Percentiles rank a stretch among this genome's conserved stretches.
These are phyloP conservation scores for Pichia cabralensis DNA, from an alignment of 805 yeast species.

Conservation along the genomic window DNA sequence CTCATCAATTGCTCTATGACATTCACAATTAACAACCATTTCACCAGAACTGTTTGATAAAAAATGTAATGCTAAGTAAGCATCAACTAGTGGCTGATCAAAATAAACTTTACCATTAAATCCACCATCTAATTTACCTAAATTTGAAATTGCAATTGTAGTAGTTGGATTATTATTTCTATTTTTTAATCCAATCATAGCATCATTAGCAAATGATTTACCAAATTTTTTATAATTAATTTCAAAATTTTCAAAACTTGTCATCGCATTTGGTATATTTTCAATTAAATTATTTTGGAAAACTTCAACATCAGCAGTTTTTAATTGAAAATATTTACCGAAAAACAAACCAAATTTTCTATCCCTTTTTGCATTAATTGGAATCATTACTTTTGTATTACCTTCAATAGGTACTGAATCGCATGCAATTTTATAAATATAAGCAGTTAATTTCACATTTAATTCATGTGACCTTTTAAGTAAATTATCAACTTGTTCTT, in stretches of 20 bases:
- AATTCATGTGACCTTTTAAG: background rate
- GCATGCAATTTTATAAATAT: conserved; percentile 5
- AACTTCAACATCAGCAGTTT: background rate
- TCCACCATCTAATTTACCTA: conserved; percentile 2
- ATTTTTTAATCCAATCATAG: conserved; percentile 1
- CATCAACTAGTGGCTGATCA: conserved; percentile 12
- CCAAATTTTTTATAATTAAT: background rate
- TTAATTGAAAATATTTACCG: conserved; percentile 3
- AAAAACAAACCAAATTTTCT: conserved; percentile 6
- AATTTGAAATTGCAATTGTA: conserved; percentile 9
- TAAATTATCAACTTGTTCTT: background rate
- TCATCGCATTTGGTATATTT: conserved; percentile 1
- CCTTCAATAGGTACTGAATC: background rate
- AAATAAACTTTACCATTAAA: conserved; percentile 3
- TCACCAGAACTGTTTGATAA: no score
- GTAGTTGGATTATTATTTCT: conserved; percentile 5
- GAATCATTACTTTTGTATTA: conserved; percentile 4
- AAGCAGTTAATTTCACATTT: conserved; percentile 7
- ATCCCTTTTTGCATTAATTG: conserved; percentile 4
- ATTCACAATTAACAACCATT: conserved; percentile 5
- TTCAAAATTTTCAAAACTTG: conserved; percentile 4
- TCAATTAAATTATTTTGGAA: conserved; percentile 5
- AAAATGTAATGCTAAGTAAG: conserved; percentile 8
- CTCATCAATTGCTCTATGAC: conserved; percentile 6
- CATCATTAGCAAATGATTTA: background rate